Evolutionary conservation across 495 filamentous ascomycete species (phyloP).

Genomic region (Penicillium malachiteum): DNA sequence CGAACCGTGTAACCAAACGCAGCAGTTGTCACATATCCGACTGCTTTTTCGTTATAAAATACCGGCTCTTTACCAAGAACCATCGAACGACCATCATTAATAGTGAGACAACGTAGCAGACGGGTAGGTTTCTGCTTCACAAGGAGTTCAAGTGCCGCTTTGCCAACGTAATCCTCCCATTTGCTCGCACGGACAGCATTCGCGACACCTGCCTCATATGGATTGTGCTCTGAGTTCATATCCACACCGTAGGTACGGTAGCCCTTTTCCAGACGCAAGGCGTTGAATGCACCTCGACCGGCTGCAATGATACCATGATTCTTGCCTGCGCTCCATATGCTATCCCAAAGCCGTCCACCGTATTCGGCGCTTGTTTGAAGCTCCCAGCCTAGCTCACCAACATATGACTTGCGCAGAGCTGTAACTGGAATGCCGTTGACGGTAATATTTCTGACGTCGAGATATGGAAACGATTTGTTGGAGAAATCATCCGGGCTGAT

Average conservation of each 20-base stretch:
- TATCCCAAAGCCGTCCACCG: conserved; percentile 47
- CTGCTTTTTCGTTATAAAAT: conserved; percentile 32
- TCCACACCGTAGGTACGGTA: conserved; percentile 43
- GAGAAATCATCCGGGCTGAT: conserved; percentile 40
- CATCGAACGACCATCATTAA: conserved; percentile 46
- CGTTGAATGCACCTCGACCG: conserved; percentile 48
- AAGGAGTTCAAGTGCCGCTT: conserved; percentile 31
- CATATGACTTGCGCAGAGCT: conserved; percentile 43
- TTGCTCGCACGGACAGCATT: conserved; percentile 34
- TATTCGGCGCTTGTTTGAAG: conserved; percentile 48
- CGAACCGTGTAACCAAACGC: conserved; percentile 48
- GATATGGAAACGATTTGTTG: conserved; percentile 38
- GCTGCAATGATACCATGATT: conserved; percentile 46
- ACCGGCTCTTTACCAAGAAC: conserved; percentile 54
- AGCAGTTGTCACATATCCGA: conserved; percentile 49
- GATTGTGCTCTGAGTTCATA: conserved; percentile 50
- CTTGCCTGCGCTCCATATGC: conserved; percentile 43
- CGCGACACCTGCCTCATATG: conserved; percentile 46
- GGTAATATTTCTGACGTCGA: conserved; percentile 33
- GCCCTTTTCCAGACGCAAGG: conserved; percentile 49
- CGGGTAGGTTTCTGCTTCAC: conserved; percentile 22
- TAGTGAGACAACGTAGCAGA: conserved; percentile 38
- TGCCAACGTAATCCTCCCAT: conserved; percentile 41
- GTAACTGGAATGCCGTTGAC: conserved; percentile 43
- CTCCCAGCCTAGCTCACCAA: conserved; percentile 53